These are phyloP conservation scores for Tetraselmis chui DNA, from an alignment of 139 green algal genomes.

Conservation along the genomic window DNA sequence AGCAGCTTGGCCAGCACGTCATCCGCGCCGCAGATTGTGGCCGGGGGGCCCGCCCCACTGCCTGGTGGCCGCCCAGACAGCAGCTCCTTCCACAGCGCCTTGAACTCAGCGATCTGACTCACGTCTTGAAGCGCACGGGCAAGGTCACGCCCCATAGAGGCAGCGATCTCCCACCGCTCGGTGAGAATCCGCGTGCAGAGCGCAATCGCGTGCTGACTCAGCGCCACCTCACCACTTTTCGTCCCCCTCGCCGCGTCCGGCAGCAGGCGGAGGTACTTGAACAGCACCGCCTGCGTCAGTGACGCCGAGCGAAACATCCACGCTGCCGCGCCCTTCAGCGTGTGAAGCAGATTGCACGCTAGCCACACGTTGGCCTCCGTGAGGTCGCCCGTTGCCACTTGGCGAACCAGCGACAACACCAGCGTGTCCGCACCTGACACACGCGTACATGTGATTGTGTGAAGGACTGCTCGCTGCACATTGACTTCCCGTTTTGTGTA, in stretches of 20 bases:
- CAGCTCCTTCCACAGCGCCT: neutral
- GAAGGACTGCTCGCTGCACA: too few relatives aligned
- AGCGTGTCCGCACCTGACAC: neutral
- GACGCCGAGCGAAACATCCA: neutral
- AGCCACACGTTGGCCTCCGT: neutral
- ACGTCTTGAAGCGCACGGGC: neutral
- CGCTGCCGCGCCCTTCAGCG: neutral
- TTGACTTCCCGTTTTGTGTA: too few relatives aligned
- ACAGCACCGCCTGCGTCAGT: neutral
- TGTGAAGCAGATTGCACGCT: neutral
- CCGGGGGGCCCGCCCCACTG: neutral
- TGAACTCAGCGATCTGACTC: neutral
- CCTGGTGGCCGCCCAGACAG: neutral
- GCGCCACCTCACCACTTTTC: neutral
- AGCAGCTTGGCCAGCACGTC: slow-evolving; percentile 4
- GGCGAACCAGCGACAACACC: neutral
- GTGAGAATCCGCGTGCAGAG: neutral
- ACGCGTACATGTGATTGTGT: too few relatives aligned
- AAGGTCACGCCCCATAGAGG: neutral
- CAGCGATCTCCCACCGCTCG: neutral
- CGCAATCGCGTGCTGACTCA: neutral
- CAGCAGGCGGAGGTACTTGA: neutral
- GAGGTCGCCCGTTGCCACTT: neutral
- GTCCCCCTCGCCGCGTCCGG: neutral
- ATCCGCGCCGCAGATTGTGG: neutral